phyloP scores from a whole-genome alignment of 2,329 filamentous ascomycete species.

The Didymella segeticola region DNA sequence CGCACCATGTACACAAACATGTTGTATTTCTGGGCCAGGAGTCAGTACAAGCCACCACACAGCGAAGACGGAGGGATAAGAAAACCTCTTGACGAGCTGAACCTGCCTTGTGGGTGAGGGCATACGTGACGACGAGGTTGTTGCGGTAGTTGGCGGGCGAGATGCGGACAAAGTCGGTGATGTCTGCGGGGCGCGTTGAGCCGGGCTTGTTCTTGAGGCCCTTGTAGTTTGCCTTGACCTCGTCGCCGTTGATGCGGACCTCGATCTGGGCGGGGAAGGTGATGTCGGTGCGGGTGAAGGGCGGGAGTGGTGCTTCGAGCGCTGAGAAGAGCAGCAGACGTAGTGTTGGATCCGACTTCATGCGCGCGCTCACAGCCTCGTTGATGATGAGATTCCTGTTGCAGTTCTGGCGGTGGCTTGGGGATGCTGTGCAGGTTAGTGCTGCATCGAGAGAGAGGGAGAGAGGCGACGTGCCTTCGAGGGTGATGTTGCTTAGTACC shows the following conservation, averaged over 20 bases:
- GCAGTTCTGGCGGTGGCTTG: conserved; percentile 65
- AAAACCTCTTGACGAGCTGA: conserved; percentile 28
- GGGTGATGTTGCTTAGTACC: conserved; percentile 69
- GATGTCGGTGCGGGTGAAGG: conserved; percentile 65
- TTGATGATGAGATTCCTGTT: conserved; percentile 66
- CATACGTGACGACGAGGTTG: conserved; percentile 85
- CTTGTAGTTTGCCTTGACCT: conserved; percentile 90
- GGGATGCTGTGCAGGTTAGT: conserved; percentile 57
- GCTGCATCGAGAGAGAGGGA: conserved; percentile 2
- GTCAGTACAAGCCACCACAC: conserved; percentile 23
- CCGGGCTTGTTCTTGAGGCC: conserved; percentile 96
- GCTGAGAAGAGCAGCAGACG: conserved; percentile 87
- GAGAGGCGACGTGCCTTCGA: conserved; percentile 73
- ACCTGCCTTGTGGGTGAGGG: conserved; percentile 83
- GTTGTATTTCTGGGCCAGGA: conserved; percentile 48
- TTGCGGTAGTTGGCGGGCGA: conserved; percentile 74
- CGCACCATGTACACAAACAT: conserved; percentile 78
- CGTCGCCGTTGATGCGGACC: conserved; percentile 84
- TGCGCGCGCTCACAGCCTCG: conserved; percentile 59
- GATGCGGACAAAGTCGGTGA: conserved; percentile 77
- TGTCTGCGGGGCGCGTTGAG: conserved; percentile 90
- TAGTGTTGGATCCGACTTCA: conserved; percentile 67
- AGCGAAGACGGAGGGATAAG: neutral
- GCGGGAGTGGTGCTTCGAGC: conserved; percentile 56
- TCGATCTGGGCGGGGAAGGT: conserved; percentile 93